Base-by-base conservation (phyloP, 305 asterid species). In the Fraxinus sp. region DNA sequence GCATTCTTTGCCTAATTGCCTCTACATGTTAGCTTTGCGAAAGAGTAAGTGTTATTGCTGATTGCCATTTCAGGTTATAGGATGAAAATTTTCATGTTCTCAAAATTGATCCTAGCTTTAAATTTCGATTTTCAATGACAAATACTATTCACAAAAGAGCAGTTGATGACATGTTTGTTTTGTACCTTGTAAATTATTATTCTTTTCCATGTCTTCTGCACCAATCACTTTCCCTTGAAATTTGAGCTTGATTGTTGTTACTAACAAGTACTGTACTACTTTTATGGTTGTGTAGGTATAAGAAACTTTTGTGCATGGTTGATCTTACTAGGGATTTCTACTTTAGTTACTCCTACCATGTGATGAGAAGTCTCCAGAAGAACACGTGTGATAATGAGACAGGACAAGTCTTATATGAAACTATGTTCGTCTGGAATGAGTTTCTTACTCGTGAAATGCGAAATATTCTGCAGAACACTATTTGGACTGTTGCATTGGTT, bases 401-500 rank as follows among this genome's bases (percentile, higher is more conserved):
- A 32, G 97, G 94, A 74, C 90, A 86, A 79, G 92, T 87, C 86
- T 79, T 91, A 71, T 92, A 95, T 70, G 99, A 95, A 76, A 92
- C 97, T 77, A 95, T 96, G 99, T 96, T 96, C 83, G 98, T 96
- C 57, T 96, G 99, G 99, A 96, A 96, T 86, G 98, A 96, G 89
- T 96, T 91, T 85, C 91, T 96, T 88, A 96, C 99, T 83, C 97
- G 94, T 78, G 98, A 92, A 87, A 86, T 93, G 84, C 91, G 98
- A 62, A 92, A 86, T 86, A 87, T 92, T 76, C 98, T 96, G 80
- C 97, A 90, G 86, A 95, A 93, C 85, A 93, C 97, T 55, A 55
- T 86, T 83, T 96, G 99, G 99, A 96, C 98, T 33, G 98, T 96
- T 62, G 98, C 99, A 80, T 87, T 96, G 89, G 98, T 90, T 83